Base-by-base conservation (phyloP, 495 filamentous ascomycete genomes). In the Hypoxylon cercidicola region DNA sequence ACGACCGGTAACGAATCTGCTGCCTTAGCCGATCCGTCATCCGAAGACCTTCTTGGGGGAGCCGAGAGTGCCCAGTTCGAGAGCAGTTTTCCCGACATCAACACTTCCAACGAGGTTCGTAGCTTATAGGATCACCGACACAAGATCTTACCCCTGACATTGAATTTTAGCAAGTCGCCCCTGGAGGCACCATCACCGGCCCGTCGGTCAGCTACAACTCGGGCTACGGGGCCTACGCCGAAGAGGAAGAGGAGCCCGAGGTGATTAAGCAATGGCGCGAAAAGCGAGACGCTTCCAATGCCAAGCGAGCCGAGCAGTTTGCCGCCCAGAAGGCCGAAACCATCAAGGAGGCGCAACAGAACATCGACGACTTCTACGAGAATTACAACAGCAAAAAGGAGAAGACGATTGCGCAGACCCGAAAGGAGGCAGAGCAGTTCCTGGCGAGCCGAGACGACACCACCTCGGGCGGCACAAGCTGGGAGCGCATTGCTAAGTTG, bases 351-450 rank as follows among this genome's bases (percentile, higher is more conserved):
- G 96, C 96, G 35, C 92, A 89, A 60, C 82, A 90, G 68, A 90
- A 93, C 74, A 93, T 98, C 58, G 95, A 99, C 70, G 96, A 97
- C 70, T 99, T 99, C 82, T 99, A 99, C 81, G 93, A 97, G 75
- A 97, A 96, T 75, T 99, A 99, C 85, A 97, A 97, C 80, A 88
- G 89, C 73, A 97, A 97, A 81, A 91, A 93, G 70, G 95, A 98
- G 68, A 98, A 98, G 84, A 83, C 77, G 55, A 87, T 96, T 63
- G 84, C 88, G 39, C 90, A 93, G 80, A 93, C 96, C 30, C 84
- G 89, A 61, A 84, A 88, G 68, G 96, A 98, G 66, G 95, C 93
- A n/a, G 93, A 98, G 74, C 88, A 97, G 64, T 98, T 97, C 79
- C 79, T 97, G 25, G 88, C 86, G 48, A 91, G 79, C 71, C 86